Base-by-base conservation (phyloP, 2,329 filamentous ascomycete genomes). In the Scolecobasidium constrictum region DNA sequence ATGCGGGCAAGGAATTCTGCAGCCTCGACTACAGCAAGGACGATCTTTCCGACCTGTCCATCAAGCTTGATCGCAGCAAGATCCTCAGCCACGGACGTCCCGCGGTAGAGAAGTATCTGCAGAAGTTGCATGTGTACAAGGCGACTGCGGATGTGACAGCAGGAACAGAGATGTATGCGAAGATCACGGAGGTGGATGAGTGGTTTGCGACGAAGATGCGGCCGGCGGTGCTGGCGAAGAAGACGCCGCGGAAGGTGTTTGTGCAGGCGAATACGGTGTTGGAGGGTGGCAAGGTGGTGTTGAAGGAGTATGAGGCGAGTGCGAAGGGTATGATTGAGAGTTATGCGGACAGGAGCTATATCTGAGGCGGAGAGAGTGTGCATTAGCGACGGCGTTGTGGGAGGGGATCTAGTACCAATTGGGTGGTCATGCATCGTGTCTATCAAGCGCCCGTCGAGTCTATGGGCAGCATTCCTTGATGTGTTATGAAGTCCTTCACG, bases 51-150 rank as follows among this genome's bases (percentile, higher is more conserved):
- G 86, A 94, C 56, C 64, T 94, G 35, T 83, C 77, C 15, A 90
- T 96, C 55, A 77, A 77, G 48, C 69, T 96, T 19, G 86, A 95
- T 62, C 81, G 86, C 31, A 78, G 72, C 50, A 92, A 94, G 71
- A 95, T 95, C 52, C 69, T 92, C 23, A 86, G 78, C 1, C 77
- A 83, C 12, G 90, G 90, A 16, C 78, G 87, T 2, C 79, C 83
- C 34, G 85, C 88, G 3, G 85, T 96, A 16, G 85, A 86, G 53
- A 75, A 78, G 40, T 94, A 93, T 58, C 69, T 96, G 40, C 87
- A 93, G 66, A 92, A 93, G 63, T 66, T 96, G 48, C 88, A 95
- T 62, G 72, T 95, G 49, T 95, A 85, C 71, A 95, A 95, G 70
- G 77, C 81, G 4, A 94, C 86, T 1, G 90, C 86, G 5, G 86